A percentile compares a stretch with the other conserved stretches of the same genome.
These are phyloP conservation scores for Fraxinus pennsylvanica DNA, from an alignment of 257 asterid genomes.

Conservation along the genomic window DNA sequence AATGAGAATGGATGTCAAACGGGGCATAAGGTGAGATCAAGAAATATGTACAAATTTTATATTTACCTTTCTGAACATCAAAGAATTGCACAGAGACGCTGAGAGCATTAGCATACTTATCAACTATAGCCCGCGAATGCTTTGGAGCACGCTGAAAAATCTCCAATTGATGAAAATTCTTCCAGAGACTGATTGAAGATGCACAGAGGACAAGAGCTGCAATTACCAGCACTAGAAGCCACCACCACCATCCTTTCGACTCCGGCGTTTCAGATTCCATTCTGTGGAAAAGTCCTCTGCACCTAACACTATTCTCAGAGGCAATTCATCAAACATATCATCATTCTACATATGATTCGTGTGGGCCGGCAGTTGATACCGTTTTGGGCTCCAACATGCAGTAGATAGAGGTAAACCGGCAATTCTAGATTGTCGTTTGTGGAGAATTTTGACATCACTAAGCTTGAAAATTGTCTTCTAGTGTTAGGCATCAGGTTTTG, in stretches of 20 bases:
- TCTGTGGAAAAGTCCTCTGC: background rate
- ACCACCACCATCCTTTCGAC: constrained; percentile 29
- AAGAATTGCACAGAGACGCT: constrained; percentile 55
- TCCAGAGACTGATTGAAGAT: constrained; percentile 44
- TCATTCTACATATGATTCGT: background rate
- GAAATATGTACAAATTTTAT: background rate
- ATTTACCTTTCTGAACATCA: constrained; percentile 60
- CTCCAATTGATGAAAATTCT: constrained; percentile 21
- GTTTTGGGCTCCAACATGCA: background rate
- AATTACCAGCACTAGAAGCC: constrained; percentile 37
- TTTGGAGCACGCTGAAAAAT: constrained; percentile 17
- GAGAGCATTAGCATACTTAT: constrained; percentile 49
- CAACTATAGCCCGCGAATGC: constrained; percentile 15
- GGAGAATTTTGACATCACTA: background rate
- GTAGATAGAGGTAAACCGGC: constrained; percentile 7
- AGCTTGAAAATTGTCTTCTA: constrained; percentile 1
- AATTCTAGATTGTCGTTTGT: constrained; percentile 18
- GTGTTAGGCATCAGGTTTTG: constrained; percentile 8
- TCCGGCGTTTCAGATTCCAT: constrained; percentile 36
- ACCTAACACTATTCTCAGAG: background rate
- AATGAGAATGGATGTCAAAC: too few species aligned
- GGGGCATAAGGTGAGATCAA: background rate
- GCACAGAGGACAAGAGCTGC: constrained; percentile 40
- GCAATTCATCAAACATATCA: constrained; percentile 6
- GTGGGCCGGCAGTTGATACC: constrained; percentile 29